Percentiles rank a stretch among this genome's conserved stretches.
These are phyloP conservation scores for Lasiodiplodia gonubiensis DNA, from an alignment of 2,329 filamentous ascomycete genomes.

Conservation along the genomic window DNA sequence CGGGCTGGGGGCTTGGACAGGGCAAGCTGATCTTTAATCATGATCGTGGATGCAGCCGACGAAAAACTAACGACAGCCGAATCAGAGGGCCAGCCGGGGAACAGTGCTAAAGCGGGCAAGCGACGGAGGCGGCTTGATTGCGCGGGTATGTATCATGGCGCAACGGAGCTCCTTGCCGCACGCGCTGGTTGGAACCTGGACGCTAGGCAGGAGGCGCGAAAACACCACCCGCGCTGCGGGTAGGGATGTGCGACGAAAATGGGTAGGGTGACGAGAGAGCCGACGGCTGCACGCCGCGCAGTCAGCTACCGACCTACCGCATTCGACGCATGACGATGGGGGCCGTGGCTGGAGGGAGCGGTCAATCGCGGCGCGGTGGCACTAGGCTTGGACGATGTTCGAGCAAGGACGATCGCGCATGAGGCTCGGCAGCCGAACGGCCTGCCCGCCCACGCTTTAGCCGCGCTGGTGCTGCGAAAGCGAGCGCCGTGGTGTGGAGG, in stretches of 20 bases:
- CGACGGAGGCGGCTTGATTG: conserved; percentile 28
- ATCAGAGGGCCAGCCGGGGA: conserved; percentile 42
- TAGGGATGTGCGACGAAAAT: conserved; percentile 20
- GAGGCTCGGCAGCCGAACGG: conserved; percentile 28
- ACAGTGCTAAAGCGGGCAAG: conserved; percentile 32
- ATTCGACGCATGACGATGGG: conserved; percentile 27
- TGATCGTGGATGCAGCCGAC: conserved; percentile 36
- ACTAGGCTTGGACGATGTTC: conserved; percentile 27
- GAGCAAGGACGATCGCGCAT: conserved; percentile 29
- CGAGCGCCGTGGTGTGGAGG: conserved; percentile 21
- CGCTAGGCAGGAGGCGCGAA: conserved; percentile 27
- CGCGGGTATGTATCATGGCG: conserved; percentile 50
- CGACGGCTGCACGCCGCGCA: conserved; percentile 22
- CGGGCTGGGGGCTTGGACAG: conserved; percentile 42
- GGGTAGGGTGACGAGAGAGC: conserved; percentile 26
- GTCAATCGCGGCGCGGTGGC: conserved; percentile 26
- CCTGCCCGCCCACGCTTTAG: conserved; percentile 17
- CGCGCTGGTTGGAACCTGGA: conserved; percentile 25
- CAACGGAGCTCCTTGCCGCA: conserved; percentile 48
- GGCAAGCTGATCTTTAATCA: conserved; percentile 40
- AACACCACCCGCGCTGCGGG: conserved; percentile 27
- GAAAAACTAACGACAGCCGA: conserved; percentile 42
- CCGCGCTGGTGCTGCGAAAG: conserved; percentile 25
- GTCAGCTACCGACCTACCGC: conserved; percentile 27
- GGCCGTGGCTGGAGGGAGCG: conserved; percentile 29